These are phyloP conservation scores for Chaetomidium leptoderma DNA, from an alignment of 495 filamentous ascomycete species.

Conservation along the genomic window DNA sequence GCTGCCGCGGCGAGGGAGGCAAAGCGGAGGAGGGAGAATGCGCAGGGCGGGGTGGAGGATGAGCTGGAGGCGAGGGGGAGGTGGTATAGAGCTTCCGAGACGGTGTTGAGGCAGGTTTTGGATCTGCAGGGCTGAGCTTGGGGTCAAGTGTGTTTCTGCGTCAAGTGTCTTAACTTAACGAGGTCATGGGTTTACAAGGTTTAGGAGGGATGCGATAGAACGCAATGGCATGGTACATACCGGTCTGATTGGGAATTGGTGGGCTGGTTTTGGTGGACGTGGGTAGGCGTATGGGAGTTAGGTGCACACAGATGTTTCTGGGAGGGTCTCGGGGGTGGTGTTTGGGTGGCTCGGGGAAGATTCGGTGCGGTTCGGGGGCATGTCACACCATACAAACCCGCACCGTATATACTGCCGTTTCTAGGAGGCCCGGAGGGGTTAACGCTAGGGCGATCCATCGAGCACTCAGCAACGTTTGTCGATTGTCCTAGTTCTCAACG, in stretches of 20 bases:
- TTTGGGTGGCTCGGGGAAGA: not conserved
- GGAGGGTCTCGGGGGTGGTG: not conserved
- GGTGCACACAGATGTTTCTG: not conserved
- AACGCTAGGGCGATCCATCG: too few relatives aligned
- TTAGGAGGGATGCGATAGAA: not conserved
- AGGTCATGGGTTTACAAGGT: not conserved
- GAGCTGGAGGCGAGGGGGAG: constrained; percentile 77
- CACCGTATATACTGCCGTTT: too few relatives aligned
- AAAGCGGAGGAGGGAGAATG: constrained; percentile 64
- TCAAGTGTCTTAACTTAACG: not conserved
- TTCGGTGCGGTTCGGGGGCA: not conserved
- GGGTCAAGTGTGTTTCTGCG: not conserved
- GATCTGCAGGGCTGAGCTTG: constrained; percentile 30
- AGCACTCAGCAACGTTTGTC: too few relatives aligned
- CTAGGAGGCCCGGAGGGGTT: too few relatives aligned
- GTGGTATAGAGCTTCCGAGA: constrained; percentile 74
- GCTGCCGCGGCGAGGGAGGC: constrained; percentile 74
- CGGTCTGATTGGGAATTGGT: not conserved
- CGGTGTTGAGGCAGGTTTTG: constrained; percentile 62
- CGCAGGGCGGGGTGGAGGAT: constrained; percentile 61
- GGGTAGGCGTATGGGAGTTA: not conserved
- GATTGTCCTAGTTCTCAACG: too few relatives aligned
- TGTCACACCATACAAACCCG: not conserved
- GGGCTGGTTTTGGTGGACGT: not conserved
- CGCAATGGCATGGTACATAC: not conserved